phyloP scores from a whole-genome alignment of 2,329 filamentous ascomycete genomes.

The Cadophora gregata region DNA sequence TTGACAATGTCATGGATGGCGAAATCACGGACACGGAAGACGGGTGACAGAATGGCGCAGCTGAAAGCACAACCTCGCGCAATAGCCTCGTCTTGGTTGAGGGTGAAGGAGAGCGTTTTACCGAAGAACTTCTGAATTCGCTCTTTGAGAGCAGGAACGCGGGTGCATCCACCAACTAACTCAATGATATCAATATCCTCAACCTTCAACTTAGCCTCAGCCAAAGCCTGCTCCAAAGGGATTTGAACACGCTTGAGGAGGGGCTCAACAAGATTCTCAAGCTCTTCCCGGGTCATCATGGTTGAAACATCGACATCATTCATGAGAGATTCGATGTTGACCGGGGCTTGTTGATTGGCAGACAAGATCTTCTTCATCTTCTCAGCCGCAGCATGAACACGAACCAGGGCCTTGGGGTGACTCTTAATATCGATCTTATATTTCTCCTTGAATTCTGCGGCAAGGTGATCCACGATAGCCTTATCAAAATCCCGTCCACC shows the following conservation, averaged over 20 bases:
- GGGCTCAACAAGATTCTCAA: slow-evolving; percentile 89
- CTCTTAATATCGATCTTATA: slow-evolving; percentile 95
- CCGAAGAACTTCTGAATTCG: slow-evolving; percentile 89
- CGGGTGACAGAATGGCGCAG: slow-evolving; percentile 95
- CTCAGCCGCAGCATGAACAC: slow-evolving; percentile 87
- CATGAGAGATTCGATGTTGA: slow-evolving; percentile 99
- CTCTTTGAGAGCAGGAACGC: slow-evolving; percentile 92
- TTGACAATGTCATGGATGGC: slow-evolving; percentile 95
- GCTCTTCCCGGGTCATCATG: slow-evolving; percentile 91
- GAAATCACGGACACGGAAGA: slow-evolving; percentile 99
- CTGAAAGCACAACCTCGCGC: slow-evolving; percentile 96
- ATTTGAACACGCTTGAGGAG: slow-evolving; percentile 74
- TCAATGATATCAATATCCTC: slow-evolving; percentile 95
- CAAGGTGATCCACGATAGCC: slow-evolving; percentile 92
- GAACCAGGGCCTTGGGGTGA: slow-evolving; percentile 87
- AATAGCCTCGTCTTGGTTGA: slow-evolving; percentile 97
- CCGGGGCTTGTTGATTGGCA: slow-evolving; percentile 87
- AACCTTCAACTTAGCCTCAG: slow-evolving; percentile 87
- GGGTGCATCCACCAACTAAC: slow-evolving; percentile 92
- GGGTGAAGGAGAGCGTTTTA: slow-evolving; percentile 91
- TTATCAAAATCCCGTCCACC: slow-evolving; percentile 98
- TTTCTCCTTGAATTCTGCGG: slow-evolving; percentile 95
- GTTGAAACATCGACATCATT: slow-evolving; percentile 91
- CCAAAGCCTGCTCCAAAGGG: slow-evolving; percentile 88
- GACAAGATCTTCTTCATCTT: slow-evolving; percentile 99